Base-by-base conservation (phyloP, 2,329 filamentous ascomycete species). In the Ophiostoma pallidulum region DNA sequence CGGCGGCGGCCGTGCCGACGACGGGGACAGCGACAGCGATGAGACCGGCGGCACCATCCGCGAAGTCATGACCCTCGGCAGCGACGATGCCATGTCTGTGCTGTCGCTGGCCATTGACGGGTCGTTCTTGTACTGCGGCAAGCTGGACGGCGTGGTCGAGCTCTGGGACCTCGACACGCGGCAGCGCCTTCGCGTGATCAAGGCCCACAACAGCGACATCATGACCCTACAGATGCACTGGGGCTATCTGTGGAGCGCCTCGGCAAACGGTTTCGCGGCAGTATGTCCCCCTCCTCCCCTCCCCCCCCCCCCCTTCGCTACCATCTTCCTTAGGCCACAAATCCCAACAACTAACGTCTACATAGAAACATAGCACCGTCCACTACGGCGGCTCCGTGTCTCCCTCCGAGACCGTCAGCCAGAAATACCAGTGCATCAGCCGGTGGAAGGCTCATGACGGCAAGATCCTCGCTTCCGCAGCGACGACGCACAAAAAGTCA, bases 151-250 rank as follows among this genome's bases (percentile, higher is more conserved):
- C 19, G 78, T 94, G 43, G 80, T 98, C 51, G 91, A 97, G 62
- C 78, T 98, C 10, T 98, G 94, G 91, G 94, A 98, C 61, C 73
- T 98, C 13, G 91, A 97, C 61, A 97, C 92, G 0, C 82, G 84
- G 46, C 92, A 98, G 65, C 82, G 92, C 41, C 74, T 98, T 38
- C 77, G 92, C 49, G 89, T 87, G 16, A 84, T 98, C 59, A 89
- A 85, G 60, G 80, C 84, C 1, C 84, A 89, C 56, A 78, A 78
- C 29, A 82, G 82, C 37, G 88, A 97, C 62, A 78, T 97, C 41
- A 88, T 94, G 72, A 84, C 88, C 0, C 71, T 97, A 37, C 84
- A 88, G 54, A 84, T 96, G 64, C 84, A 86, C 20, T 88, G 86
- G 66, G 88, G 89, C 0, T 83, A 84, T 53, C 72, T 96, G 8